Conservation (phyloP, 2,329 filamentous ascomycete genomes). For the Pseudogymnoascus sp. region DNA sequence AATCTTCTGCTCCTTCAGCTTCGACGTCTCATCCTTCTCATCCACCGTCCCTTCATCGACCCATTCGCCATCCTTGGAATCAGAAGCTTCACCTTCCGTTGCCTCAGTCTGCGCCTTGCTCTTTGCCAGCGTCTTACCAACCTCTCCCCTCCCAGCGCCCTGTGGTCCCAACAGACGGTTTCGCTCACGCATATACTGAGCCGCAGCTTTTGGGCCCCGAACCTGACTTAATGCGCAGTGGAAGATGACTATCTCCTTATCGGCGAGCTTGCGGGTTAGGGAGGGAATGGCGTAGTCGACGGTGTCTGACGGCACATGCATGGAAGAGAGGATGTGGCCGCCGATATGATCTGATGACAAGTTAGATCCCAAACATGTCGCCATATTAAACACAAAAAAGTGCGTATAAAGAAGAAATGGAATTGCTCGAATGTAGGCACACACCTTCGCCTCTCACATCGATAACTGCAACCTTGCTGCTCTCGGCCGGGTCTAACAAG, state of each 20-base stretch:
- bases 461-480: conserved; percentile 56
- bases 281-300: conserved; percentile 74
- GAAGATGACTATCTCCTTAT: conserved; percentile 81
- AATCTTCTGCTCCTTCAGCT: conserved; percentile 54
- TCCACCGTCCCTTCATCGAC: conserved; percentile 18
- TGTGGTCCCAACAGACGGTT: conserved; percentile 37
- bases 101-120: conserved; percentile 18
- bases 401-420: not conserved
- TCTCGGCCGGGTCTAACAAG: conserved; percentile 19
- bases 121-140: conserved; percentile 17
- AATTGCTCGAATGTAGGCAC: conserved; percentile 12
- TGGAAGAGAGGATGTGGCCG: conserved; percentile 74
- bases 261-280: conserved; percentile 67
- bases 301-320: conserved; percentile 64
- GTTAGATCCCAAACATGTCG: not conserved
- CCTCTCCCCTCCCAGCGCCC: conserved; percentile 14
- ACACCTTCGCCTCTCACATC: conserved; percentile 81
- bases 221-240: conserved; percentile 92
- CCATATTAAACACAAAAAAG: not conserved
- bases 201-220: conserved; percentile 74
- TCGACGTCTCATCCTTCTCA: conserved; percentile 19
- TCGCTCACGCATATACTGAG: conserved; percentile 68
- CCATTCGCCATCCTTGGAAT: conserved; percentile 27
- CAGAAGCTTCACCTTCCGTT: conserved; percentile 25
- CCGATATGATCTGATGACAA: conserved; percentile 66